Evolutionary conservation across 306 rosid species (phyloP).

Genomic region (Rosa rugosa): DNA sequence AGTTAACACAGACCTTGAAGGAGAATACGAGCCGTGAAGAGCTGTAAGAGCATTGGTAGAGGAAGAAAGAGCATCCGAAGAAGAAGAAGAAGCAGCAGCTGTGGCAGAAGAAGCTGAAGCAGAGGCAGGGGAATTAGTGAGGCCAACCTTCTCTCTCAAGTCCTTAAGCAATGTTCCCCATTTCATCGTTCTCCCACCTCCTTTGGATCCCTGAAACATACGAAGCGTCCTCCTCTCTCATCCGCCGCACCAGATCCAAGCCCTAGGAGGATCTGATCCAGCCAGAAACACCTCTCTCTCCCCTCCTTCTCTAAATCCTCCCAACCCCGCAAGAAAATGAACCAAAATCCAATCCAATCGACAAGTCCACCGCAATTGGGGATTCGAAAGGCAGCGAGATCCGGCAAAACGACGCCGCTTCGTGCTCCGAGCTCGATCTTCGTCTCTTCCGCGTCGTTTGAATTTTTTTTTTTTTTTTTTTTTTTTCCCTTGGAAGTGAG

Average conservation of each 20-base stretch:
- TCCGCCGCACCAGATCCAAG: slow-evolving; percentile 78
- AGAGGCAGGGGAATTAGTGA: slow-evolving; percentile 52
- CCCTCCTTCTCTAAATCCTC: too few relatives aligned
- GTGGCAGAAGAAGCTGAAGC: slow-evolving; percentile 40
- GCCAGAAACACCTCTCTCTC: slow-evolving; percentile 16
- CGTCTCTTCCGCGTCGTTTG: slow-evolving; percentile 1
- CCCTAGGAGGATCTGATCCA: slow-evolving; percentile 42
- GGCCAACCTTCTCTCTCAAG: slow-evolving; percentile 97
- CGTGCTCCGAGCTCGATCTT: slow-evolving; percentile 23
- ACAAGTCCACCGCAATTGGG: not conserved
- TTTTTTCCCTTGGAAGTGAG: slow-evolving; percentile 19
- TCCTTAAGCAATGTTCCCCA: slow-evolving; percentile 98
- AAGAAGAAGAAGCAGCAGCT: slow-evolving; percentile 31
- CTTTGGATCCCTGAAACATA: slow-evolving; percentile 56
- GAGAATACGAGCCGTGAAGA: slow-evolving; percentile 55
- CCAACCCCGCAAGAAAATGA: not conserved
- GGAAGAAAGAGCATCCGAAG: slow-evolving; percentile 28
- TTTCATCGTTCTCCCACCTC: slow-evolving; percentile 73
- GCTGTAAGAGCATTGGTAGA: slow-evolving; percentile 61
- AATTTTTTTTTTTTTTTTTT: not conserved
- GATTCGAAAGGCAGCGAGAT: slow-evolving; percentile 39
- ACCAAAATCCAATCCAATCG: slow-evolving; percentile 9
- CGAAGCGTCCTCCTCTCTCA: slow-evolving; percentile 54
- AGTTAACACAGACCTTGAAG: slow-evolving; percentile 52
- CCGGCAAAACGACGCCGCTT: slow-evolving; percentile 33